These are phyloP conservation scores for Fonsecaea pugnacius DNA, from an alignment of 2,329 filamentous ascomycete species.

Conservation along the genomic window DNA sequence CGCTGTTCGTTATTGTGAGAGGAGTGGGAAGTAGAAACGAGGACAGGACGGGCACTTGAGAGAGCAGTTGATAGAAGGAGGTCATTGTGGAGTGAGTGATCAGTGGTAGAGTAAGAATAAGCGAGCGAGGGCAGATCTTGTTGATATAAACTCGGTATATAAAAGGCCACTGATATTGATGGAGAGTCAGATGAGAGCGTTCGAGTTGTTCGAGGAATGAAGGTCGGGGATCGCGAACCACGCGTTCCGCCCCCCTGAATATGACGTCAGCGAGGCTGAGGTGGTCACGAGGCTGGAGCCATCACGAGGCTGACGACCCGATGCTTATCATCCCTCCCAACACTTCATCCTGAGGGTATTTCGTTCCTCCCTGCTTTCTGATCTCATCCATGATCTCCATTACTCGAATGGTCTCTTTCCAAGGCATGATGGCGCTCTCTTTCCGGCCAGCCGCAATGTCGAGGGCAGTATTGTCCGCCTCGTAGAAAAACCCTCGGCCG, in stretches of 20 bases:
- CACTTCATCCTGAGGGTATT: slow-evolving; percentile 33
- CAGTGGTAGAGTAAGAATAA: slow-evolving; percentile 5
- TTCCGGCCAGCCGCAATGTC: slow-evolving; percentile 40
- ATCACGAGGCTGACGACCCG: slow-evolving; percentile 12
- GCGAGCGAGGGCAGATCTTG: neutral
- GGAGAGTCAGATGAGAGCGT: neutral
- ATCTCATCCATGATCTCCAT: slow-evolving; percentile 56
- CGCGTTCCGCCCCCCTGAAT: slow-evolving; percentile 1
- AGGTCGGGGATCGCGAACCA: neutral
- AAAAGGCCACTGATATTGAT: neutral
- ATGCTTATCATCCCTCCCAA: neutral
- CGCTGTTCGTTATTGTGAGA: neutral
- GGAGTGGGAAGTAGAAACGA: slow-evolving; percentile 9
- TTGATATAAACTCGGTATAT: neutral
- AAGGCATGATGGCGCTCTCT: slow-evolving; percentile 54
- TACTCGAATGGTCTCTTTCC: slow-evolving; percentile 52
- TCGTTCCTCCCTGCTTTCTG: slow-evolving; percentile 43
- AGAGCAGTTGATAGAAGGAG: slow-evolving; percentile 13
- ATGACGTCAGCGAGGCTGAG: slow-evolving; percentile 25
- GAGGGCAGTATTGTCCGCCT: slow-evolving; percentile 39
- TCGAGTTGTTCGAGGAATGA: neutral
- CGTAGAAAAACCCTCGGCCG: slow-evolving; percentile 44
- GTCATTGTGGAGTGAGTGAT: slow-evolving; percentile 7
- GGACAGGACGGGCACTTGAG: slow-evolving; percentile 27
- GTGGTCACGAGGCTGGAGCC: slow-evolving; percentile 7